A percentile compares a stretch with the other conserved stretches of the same genome.
phyloP scores from a whole-genome alignment of 108 stramenopile species.

The Nannochloropsis salina region DNA sequence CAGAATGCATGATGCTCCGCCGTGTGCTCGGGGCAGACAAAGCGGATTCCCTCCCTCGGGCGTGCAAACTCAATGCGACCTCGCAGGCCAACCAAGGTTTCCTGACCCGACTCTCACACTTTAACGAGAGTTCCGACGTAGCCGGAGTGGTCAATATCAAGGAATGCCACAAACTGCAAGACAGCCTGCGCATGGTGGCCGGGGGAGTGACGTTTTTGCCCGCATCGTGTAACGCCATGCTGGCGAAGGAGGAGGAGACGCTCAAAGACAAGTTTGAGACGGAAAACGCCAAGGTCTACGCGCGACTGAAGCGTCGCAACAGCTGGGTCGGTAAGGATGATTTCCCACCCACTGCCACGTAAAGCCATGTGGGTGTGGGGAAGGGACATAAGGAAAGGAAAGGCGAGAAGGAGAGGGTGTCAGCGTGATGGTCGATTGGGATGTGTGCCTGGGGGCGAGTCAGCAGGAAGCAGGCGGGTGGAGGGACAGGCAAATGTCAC shows the following conservation, averaged over 20 bases:
- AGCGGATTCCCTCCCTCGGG: not conserved
- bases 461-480: not conserved
- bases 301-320: conserved; percentile 19
- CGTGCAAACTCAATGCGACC: not conserved
- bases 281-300: conserved; percentile 2
- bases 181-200: not conserved
- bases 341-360: not conserved
- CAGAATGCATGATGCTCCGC: conserved; percentile 7
- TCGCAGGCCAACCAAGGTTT: not conserved
- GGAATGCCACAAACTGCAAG: conserved; percentile 8
- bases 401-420: not conserved
- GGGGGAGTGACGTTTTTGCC: not conserved
- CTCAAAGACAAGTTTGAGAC: not conserved
- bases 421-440: not conserved
- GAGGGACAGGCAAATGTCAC: too few relatives aligned
- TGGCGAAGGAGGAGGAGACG: not conserved
- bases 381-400: not conserved
- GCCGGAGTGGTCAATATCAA: not conserved
- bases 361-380: not conserved
- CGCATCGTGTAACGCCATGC: conserved; percentile 1
- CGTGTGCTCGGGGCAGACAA: not conserved
- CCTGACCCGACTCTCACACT: not conserved
- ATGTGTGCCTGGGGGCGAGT: not conserved
- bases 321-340: not conserved
- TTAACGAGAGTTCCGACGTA: not conserved